These are phyloP conservation scores for Colletotrichum truncatum DNA, from an alignment of 2,329 filamentous ascomycete genomes.

Conservation along the genomic window DNA sequence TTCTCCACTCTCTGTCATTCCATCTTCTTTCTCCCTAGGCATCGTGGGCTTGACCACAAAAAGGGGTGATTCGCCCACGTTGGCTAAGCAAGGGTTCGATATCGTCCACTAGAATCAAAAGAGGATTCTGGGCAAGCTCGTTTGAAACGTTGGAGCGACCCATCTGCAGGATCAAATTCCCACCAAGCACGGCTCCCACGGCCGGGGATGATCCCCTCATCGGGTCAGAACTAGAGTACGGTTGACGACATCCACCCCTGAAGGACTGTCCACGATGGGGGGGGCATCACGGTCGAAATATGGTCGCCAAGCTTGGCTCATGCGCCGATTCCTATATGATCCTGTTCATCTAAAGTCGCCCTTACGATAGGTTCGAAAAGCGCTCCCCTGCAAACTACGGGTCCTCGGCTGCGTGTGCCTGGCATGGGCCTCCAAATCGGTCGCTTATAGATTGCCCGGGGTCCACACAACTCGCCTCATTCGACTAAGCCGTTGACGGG, in stretches of 20 bases:
- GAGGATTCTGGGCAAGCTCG: constrained; percentile 3
- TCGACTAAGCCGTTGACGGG: neutral
- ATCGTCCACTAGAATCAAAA: neutral
- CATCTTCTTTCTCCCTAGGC: neutral
- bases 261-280: neutral
- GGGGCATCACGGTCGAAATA: neutral
- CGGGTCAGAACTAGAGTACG: constrained; percentile 16
- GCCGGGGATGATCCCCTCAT: neutral
- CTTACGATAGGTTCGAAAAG: neutral
- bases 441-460: constrained; percentile 15
- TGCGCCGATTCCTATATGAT: constrained; percentile 18
- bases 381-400: neutral
- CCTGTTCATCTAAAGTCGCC: constrained; percentile 28
- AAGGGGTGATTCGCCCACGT: constrained; percentile 10
- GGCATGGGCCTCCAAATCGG: constrained; percentile 12
- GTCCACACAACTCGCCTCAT: neutral
- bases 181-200: neutral
- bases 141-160: constrained; percentile 12
- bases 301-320: constrained; percentile 9
- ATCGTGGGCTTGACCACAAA: constrained; percentile 1
- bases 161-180: neutral
- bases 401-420: neutral
- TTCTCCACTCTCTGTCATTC: neutral
- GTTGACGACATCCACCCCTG: constrained; percentile 25
- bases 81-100: neutral